phyloP scores from a whole-genome alignment of 2,329 filamentous ascomycete genomes.

The Ophiostoma quercus region DNA sequence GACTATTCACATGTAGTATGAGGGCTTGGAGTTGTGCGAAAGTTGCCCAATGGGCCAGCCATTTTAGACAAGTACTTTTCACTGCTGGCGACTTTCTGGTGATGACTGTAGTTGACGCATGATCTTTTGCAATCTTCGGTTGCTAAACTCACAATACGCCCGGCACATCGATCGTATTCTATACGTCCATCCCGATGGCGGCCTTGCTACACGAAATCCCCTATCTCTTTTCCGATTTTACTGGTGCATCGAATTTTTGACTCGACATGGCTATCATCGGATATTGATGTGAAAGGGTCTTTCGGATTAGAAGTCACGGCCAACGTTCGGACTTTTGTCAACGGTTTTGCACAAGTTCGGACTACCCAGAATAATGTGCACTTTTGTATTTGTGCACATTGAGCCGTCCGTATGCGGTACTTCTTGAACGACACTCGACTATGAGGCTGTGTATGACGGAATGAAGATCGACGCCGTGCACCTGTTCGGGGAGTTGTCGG shows the following conservation, averaged over 20 bases:
- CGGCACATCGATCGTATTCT: too few species aligned
- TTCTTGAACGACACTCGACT: neutral
- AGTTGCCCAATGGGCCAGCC: too few species aligned
- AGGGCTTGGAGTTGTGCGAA: too few species aligned
- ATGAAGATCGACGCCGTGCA: neutral
- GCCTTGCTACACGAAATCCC: neutral
- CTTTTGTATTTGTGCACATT: neutral
- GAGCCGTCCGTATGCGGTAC: neutral
- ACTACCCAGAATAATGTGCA: neutral
- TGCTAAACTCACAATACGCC: too few species aligned
- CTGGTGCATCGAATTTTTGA: neutral
- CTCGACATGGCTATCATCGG: neutral
- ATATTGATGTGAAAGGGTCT: neutral
- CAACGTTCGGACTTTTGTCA: too few species aligned
- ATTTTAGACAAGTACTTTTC: too few species aligned
- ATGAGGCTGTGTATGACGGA: neutral
- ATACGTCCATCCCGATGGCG: too few species aligned
- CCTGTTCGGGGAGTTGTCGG: neutral
- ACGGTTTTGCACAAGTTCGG: neutral
- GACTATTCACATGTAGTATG: too few species aligned
- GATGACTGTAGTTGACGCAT: too few species aligned
- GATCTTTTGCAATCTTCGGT: too few species aligned
- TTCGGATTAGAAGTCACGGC: too few species aligned
- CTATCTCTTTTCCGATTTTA: neutral
- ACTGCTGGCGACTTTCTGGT: too few species aligned